Base-by-base conservation (phyloP, 2,329 filamentous ascomycete genomes). In the Fusarium concolor region DNA sequence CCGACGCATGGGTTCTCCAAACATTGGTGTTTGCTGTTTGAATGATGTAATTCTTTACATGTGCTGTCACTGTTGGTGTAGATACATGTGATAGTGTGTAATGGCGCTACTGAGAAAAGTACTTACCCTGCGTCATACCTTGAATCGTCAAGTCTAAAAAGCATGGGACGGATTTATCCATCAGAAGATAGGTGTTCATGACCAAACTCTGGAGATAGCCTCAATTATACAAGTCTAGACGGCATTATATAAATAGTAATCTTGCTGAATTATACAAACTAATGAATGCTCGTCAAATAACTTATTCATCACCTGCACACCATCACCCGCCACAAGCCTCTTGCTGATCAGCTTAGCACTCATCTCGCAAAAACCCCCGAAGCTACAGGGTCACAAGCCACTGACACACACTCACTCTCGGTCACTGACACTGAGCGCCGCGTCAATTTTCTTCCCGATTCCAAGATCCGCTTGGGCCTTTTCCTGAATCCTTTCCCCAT, bases 351-450 rank as follows among this genome's bases (percentile, higher is more conserved):
- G 44, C 47, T 67, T 39, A 61, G 44, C 55, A 56, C 38, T 51
- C 46, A 33, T 54, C 46, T 38, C 31, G 39, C 43, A 51, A 47
- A 57, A 67, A 20, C 22, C 50, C 56, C 58, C 46, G 47, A 57
- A 44, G 44, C 28, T 62, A 57, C 43, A 66, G 65, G 65, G 70
- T 71, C 70, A 74, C 71, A 74, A 75, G 76, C 75, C 73, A 71
- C 73, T 68, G 71, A 70, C 75, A 75, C 73, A 68, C 68, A 62
- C 62, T 52, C 46, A 44, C 44, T 57, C 68, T 72, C 74, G 73
- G 35, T 42, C 28, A 41, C 24, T 56, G 46, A 41, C 42, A 65
- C 35, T 52, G 71, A 74, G 9, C 75, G 72, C 72, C 68, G 68
- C 65, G 63, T 71, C 65, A 74, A 71, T 64, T 68, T 74, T 74